phyloP scores from a whole-genome alignment of 176 grass and related monocot species.

The Pharus latifolius region DNA sequence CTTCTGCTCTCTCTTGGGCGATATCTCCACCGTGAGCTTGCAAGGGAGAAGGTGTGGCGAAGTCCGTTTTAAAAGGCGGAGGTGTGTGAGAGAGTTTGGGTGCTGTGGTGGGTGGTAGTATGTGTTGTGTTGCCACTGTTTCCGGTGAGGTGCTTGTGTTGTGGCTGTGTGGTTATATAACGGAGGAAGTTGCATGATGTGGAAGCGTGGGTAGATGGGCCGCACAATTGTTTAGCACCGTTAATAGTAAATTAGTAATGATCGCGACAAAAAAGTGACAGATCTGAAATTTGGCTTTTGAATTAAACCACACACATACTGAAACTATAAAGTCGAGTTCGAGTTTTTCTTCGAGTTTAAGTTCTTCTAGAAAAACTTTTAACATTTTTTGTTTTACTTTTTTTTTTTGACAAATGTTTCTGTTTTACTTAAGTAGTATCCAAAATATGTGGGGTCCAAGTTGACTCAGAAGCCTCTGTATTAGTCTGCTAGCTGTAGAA shows the following conservation, averaged over 20 bases:
- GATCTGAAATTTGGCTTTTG: no score
- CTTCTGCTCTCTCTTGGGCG: slow-evolving; percentile 10
- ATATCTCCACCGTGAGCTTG: neutral
- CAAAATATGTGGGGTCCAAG: no score
- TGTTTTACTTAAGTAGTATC: no score
- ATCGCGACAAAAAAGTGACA: no score
- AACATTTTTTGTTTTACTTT: no score
- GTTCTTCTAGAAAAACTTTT: no score
- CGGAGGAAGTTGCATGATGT: neutral
- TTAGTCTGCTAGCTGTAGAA: no score
- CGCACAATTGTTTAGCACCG: slow-evolving; percentile 22
- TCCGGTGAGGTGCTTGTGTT: neutral
- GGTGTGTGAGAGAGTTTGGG: neutral
- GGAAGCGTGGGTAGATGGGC: slow-evolving; percentile 18
- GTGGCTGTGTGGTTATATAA: slow-evolving; percentile 26
- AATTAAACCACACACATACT: no score
- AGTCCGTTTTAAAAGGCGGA: slow-evolving; percentile 21
- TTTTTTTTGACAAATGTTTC: no score
- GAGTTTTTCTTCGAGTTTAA: no score
- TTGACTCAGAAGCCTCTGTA: no score
- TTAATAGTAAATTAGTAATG: slow-evolving; percentile 13
- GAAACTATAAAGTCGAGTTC: no score
- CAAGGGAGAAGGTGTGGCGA: neutral
- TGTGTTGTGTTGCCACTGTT: slow-evolving; percentile 29
- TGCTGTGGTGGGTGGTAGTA: neutral